Evolutionary conservation across 257 asterid genomes (phyloP), one percentile per base, ranked within the genome.

Genomic region (Solanum chaucha): DNA sequence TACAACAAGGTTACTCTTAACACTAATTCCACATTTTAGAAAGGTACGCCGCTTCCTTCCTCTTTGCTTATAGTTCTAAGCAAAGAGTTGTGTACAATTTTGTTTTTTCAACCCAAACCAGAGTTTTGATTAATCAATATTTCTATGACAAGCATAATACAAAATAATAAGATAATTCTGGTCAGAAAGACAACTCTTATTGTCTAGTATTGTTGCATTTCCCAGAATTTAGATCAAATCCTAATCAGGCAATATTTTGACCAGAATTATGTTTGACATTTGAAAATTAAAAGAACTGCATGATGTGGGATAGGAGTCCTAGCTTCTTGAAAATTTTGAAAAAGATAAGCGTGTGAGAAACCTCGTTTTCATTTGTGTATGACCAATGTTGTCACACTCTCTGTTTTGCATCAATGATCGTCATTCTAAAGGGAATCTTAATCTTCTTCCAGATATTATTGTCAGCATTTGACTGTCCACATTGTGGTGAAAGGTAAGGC

Each of bases 391-490:
- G 13, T 7, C 38, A 80, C 24, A 14, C 17, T 34, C 71, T 46
- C 26, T 65, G 48, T 86, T 73, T 32, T 26, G 55, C 59, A 55
- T 58, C 8, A 46, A 8, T 41, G 12, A n/a, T 89, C 32, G 8
- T 44, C 15, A 24, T 32, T 30, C 85, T 35, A 64, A 78, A 6
- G n/a, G 17, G 83, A 41, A 85, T 8, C 61, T 26, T 38, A 87
- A 28, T 90, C 30, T 40, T 67, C 87, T 77, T 88, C 65, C 96
- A 97, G 99, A 91, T 97, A 88, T 86, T 96, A 89, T 92, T 97
- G 88, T 94, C 99, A 74, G 99, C 99, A 67, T 96, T 97, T 90
- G 99, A 96, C 77, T 97, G 99, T 89, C 92, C 98, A 11, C 99
- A 97, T 91, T 97, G 99, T 87, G 91, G 94, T 88, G 99, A 97